Evolutionary conservation across 306 rosid genomes (phyloP), one percentile per base, ranked within the genome.

Genomic region (Pyrus pyrifolia): DNA sequence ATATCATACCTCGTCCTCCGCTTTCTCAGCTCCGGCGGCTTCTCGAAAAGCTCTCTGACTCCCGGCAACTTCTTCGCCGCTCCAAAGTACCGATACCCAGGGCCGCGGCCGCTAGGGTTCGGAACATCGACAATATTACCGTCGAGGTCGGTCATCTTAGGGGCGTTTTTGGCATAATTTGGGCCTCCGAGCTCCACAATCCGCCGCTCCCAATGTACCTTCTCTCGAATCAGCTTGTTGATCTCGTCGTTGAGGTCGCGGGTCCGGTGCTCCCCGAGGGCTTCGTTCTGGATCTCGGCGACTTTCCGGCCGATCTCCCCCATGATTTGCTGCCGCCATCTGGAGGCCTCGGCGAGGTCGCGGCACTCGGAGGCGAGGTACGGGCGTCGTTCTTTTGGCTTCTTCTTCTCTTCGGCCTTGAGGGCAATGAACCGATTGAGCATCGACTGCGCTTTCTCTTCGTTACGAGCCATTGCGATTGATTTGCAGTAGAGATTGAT

Each of bases 261-360:
- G 46, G 89, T 96, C n/a, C 96, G 98, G 85, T 95, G 98, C 85
- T 92, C 97, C 1, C 96, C 97, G 38, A 95, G 93, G 15, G 93
- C 97, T 72, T 95, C 93, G 80, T 95, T 95, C 68, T 95, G 98
- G 78, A 95, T 89, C 91, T 95, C 98, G n/a, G 98, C 93, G 68
- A 92, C 98, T 57, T 94, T 94, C 19, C 92, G 95, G n/a, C 97
- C 98, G 62, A 94, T 89, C 77, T 94, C 98, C 2, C 96, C 92
- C 93, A 94, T 89, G 81, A 94, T 94, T 46, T 92, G 96, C 72
- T 89, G 96, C 31, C 96, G 95, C 97, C 98, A 92, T 76, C 82
- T 89, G 83, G 93, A 93, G 0, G 98, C 97, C 57, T 92, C 98
- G 3, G 96, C 91, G 17, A 92, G 96, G 83, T 94, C 98, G 6